Evolutionary conservation across 2,329 filamentous ascomycete species (phyloP).

Genomic region (Bipolaris oryzae): DNA sequence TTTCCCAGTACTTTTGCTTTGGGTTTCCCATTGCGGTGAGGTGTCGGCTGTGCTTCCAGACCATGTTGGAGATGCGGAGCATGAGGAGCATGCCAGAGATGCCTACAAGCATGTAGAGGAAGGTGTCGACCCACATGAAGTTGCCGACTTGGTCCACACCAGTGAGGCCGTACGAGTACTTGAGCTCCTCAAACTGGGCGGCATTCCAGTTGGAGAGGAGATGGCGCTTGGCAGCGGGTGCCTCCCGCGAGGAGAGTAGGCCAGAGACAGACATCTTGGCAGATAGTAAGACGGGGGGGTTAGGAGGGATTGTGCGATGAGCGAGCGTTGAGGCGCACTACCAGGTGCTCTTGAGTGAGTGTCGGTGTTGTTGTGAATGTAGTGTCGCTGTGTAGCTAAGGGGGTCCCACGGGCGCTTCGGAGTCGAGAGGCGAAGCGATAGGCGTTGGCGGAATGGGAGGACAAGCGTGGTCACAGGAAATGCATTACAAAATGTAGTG

Average conservation of each 20-base stretch:
- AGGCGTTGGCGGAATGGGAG: constrained; percentile 29
- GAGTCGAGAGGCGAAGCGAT: constrained; percentile 15
- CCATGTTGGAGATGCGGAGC: constrained; percentile 52
- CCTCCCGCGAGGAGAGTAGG: constrained; percentile 31
- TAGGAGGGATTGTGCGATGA: constrained; percentile 3
- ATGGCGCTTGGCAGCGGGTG: constrained; percentile 27
- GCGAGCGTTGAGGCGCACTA: constrained; percentile 21
- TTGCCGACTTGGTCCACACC: constrained; percentile 57
- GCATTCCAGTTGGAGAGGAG: constrained; percentile 42
- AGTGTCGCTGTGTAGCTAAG: background rate
- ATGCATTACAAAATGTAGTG: constrained; percentile 36
- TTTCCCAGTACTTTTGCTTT: constrained; percentile 53
- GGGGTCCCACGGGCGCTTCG: constrained; percentile 24
- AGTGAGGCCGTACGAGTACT: constrained; percentile 52
- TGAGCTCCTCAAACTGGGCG: constrained; percentile 38
- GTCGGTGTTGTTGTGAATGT: constrained; percentile 7
- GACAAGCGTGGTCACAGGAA: constrained; percentile 31
- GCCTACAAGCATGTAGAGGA: constrained; percentile 47
- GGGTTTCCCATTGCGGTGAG: constrained; percentile 53
- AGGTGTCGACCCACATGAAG: constrained; percentile 54
- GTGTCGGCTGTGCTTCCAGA: constrained; percentile 53
- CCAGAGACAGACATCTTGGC: constrained; percentile 34
- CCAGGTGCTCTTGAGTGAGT: constrained; percentile 20
- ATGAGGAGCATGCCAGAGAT: constrained; percentile 48
- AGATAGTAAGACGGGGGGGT: constrained; percentile 11